phyloP scores from a whole-genome alignment of 208 protist genomes.

The Acanthamoeba triangularis region DNA sequence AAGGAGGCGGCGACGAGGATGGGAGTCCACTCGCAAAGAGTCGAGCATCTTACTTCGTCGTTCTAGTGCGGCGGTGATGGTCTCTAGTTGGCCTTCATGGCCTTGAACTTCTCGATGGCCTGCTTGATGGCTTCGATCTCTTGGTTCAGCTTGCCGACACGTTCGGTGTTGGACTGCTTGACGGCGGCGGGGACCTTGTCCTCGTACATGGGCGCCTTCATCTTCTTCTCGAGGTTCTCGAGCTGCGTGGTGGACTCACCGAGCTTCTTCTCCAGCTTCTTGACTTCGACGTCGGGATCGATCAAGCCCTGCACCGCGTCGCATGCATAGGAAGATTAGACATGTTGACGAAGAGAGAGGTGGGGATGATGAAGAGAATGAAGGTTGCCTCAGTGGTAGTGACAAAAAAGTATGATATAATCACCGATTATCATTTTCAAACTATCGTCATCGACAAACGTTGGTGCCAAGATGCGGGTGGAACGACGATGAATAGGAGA shows the following conservation, averaged over 20 bases:
- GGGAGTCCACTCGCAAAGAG: too few species aligned
- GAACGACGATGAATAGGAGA: not conserved
- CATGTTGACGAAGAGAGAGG: not conserved
- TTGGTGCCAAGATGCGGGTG: not conserved
- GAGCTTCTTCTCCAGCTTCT: slow-evolving; percentile 80
- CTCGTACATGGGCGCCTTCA: slow-evolving; percentile 68
- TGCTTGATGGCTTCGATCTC: slow-evolving; percentile 77
- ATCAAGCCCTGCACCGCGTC: slow-evolving; percentile 12
- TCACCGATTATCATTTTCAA: not conserved
- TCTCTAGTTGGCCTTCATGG: slow-evolving; percentile 37
- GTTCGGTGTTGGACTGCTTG: slow-evolving; percentile 65
- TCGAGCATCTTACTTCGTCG: too few species aligned
- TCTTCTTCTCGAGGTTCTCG: slow-evolving; percentile 35
- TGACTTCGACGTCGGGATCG: slow-evolving; percentile 73
- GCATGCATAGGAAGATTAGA: not conserved
- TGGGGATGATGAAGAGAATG: not conserved
- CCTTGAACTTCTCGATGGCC: slow-evolving; percentile 77
- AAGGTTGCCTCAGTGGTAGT: slow-evolving; percentile 34
- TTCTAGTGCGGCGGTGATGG: too few species aligned
- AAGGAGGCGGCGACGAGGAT: too few species aligned
- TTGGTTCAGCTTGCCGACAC: slow-evolving; percentile 68
- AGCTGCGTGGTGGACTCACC: not conserved
- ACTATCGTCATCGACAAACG: not conserved
- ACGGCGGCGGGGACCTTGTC: slow-evolving; percentile 75
- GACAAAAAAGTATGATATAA: slow-evolving; percentile 33